These are phyloP conservation scores for Aureobasidium sp. DNA, from an alignment of 2,329 filamentous ascomycete genomes.

Conservation along the genomic window DNA sequence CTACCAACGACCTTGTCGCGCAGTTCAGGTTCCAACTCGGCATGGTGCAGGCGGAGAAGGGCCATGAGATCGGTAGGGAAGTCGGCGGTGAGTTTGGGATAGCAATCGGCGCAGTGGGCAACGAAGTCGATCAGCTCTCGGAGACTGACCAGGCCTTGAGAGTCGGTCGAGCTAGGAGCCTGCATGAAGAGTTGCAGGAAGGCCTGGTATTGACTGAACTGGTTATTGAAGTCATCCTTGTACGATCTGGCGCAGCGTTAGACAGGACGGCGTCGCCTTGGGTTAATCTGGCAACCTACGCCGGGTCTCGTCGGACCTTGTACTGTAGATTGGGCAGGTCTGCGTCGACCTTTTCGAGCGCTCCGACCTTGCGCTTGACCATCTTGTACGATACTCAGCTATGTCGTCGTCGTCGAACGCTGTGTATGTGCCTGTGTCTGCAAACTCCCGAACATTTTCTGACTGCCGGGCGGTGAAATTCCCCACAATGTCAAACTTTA, in stretches of 20 bases:
- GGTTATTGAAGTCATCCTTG: conserved; percentile 76
- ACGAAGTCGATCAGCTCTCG: conserved; percentile 90
- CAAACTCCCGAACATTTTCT: background rate
- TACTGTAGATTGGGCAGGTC: conserved; percentile 86
- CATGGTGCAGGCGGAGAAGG: conserved; percentile 76
- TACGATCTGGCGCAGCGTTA: conserved; percentile 57
- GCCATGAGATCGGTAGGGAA: conserved; percentile 78
- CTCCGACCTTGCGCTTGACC: conserved; percentile 83
- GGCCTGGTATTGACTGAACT: conserved; percentile 87
- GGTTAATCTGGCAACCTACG: conserved; percentile 43
- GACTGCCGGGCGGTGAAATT: background rate
- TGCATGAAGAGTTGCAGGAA: conserved; percentile 87
- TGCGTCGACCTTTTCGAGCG: conserved; percentile 91
- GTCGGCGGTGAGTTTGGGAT: conserved; percentile 67
- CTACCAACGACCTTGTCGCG: conserved; percentile 92
- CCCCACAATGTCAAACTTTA: conserved; percentile 2
- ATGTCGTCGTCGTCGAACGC: background rate
- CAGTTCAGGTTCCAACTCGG: conserved; percentile 72
- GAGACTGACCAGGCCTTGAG: conserved; percentile 73
- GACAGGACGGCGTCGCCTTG: background rate
- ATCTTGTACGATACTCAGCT: conserved; percentile 38
- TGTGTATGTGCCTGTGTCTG: background rate
- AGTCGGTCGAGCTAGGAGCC: conserved; percentile 69
- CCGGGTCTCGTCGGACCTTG: conserved; percentile 82
- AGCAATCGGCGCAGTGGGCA: conserved; percentile 89